A percentile compares a stretch with the other conserved stretches of the same genome.
These are phyloP conservation scores for Leccinum truebloodii DNA, from an alignment of 768 basidiomycete genomes.

Conservation along the genomic window DNA sequence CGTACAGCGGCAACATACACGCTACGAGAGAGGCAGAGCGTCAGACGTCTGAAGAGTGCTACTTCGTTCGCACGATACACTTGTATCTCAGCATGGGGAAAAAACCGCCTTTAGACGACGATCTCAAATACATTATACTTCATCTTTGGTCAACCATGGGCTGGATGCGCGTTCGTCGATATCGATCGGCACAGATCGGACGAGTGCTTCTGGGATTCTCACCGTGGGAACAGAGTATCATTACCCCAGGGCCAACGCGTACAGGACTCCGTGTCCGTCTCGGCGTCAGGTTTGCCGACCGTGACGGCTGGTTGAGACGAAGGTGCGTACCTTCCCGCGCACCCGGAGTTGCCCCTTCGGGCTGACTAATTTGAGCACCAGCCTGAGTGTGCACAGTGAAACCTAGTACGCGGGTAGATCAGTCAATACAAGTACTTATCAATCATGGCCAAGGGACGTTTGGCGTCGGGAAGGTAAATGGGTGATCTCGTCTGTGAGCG, in stretches of 20 bases:
- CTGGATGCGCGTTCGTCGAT: neutral
- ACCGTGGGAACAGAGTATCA: neutral
- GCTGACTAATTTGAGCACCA: neutral
- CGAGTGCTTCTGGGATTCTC: neutral
- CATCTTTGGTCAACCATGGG: neutral
- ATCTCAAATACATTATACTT: constrained; percentile 5
- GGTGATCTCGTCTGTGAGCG: constrained; percentile 5
- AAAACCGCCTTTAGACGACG: constrained; percentile 5
- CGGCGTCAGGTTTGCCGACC: neutral
- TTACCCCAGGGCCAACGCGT: constrained; percentile 8
- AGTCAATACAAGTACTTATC: neutral
- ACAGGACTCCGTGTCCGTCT: neutral
- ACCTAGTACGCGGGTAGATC: constrained; percentile 2
- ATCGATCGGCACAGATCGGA: neutral
- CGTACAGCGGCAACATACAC: constrained; percentile 1
- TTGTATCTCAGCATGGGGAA: constrained; percentile 11
- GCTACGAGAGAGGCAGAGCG: neutral
- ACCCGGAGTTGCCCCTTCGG: constrained; percentile 11
- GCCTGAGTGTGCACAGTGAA: constrained; percentile 11
- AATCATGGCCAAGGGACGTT: neutral
- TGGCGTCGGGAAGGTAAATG: neutral
- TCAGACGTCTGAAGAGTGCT: neutral
- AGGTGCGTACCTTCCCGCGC: neutral
- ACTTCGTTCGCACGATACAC: constrained; percentile 13
- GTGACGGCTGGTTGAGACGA: constrained; percentile 14